Percentiles rank a stretch among this genome's conserved stretches.
These are phyloP conservation scores for Sphagnum magellanicum DNA, from an alignment of 228 moss, liverwort and hornwort genomes.

Conservation along the genomic window DNA sequence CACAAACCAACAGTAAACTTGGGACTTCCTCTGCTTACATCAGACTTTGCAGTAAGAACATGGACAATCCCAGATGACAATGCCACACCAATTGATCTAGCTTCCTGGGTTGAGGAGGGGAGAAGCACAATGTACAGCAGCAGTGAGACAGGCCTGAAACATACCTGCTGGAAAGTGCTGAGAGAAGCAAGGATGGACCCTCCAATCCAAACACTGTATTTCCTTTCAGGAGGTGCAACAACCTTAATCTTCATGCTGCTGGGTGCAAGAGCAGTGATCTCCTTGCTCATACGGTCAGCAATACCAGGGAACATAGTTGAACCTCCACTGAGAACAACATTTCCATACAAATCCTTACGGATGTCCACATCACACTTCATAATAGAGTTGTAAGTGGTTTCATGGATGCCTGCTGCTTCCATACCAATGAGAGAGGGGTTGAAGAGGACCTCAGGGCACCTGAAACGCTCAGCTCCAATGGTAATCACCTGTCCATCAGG, in stretches of 20 bases:
- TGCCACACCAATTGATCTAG: too few relatives aligned
- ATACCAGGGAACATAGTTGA: conserved; percentile 23
- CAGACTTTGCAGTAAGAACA: too few relatives aligned
- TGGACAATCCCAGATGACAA: too few relatives aligned
- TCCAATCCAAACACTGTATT: conserved; percentile 24
- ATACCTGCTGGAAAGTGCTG: conserved; percentile 44
- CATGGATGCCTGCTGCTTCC: conserved; percentile 44
- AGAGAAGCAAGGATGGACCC: conserved; percentile 20
- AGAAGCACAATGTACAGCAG: too few relatives aligned
- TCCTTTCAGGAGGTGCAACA: conserved; percentile 20
- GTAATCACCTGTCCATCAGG: conserved; percentile 46
- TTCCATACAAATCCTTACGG: conserved; percentile 25
- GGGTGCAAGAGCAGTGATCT: conserved; percentile 16
- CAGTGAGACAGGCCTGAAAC: too few relatives aligned
- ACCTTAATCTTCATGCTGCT: conserved; percentile 27
- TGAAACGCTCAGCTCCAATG: conserved; percentile 33
- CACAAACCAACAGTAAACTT: too few relatives aligned
- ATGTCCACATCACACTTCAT: conserved; percentile 56
- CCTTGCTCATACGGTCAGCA: conserved; percentile 25
- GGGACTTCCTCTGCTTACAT: too few relatives aligned
- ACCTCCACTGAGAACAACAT: conserved; percentile 20
- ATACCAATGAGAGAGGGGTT: conserved; percentile 43
- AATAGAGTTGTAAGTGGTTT: conserved; percentile 53
- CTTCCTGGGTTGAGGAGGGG: too few relatives aligned
- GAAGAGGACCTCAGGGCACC: conserved; percentile 41